These are phyloP conservation scores for Atkinsonella texensis DNA, from an alignment of 2,329 filamentous ascomycete genomes.

Conservation along the genomic window DNA sequence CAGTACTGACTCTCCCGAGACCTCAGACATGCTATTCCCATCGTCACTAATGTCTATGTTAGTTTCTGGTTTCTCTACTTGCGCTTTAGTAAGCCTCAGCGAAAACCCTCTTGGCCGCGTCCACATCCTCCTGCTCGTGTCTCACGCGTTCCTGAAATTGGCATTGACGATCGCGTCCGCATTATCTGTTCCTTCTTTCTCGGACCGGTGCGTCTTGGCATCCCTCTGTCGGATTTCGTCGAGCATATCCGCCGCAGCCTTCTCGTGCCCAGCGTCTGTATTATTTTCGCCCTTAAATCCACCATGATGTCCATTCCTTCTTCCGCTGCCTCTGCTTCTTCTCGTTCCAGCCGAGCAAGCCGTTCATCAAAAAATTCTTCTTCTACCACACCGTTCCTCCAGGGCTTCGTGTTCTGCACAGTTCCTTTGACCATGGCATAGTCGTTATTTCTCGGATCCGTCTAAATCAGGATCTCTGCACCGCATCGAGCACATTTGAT, in stretches of 20 bases:
- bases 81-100: slow-evolving; percentile 44
- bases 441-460: slow-evolving; percentile 90
- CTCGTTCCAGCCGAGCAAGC: slow-evolving; percentile 69
- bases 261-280: slow-evolving; percentile 82
- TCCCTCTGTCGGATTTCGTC: slow-evolving; percentile 92
- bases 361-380: slow-evolving; percentile 80
- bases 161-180: slow-evolving; percentile 39
- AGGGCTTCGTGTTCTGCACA: slow-evolving; percentile 86
- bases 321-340: slow-evolving; percentile 51
- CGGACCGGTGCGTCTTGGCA: slow-evolving; percentile 69
- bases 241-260: slow-evolving; percentile 90
- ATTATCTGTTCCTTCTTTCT: slow-evolving; percentile 53
- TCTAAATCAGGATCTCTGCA: slow-evolving; percentile 83
- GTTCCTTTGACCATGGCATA: slow-evolving; percentile 73
- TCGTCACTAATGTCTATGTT: background rate
- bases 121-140: slow-evolving; percentile 71
- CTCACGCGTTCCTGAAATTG: slow-evolving; percentile 48
- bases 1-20: slow-evolving; percentile 17
- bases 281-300: slow-evolving; percentile 83
- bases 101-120: slow-evolving; percentile 71
- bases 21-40: slow-evolving; percentile 1
- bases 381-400: slow-evolving; percentile 52
- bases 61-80: slow-evolving; percentile 31
- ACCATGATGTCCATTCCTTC: slow-evolving; percentile 86
- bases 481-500: slow-evolving; percentile 81